These are phyloP conservation scores for Colletotrichum cordylinicola DNA, from an alignment of 2,329 filamentous ascomycete species.

Conservation along the genomic window DNA sequence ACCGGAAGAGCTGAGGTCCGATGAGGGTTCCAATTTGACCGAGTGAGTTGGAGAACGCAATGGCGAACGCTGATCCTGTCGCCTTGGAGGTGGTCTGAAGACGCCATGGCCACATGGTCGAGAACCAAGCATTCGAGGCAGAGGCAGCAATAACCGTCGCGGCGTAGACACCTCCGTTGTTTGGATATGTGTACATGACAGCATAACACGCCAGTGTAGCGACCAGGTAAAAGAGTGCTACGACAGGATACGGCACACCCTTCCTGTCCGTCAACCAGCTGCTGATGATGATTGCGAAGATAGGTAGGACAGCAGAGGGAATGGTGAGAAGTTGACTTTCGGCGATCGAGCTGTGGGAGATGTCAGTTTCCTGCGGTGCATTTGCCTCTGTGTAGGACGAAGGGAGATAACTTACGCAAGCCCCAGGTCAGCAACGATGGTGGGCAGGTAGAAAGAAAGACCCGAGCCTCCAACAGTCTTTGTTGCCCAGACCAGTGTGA, in stretches of 20 bases:
- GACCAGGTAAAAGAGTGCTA: background rate
- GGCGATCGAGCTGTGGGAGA: background rate
- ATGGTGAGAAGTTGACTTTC: background rate
- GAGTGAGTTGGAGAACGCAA: conserved; percentile 55
- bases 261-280: background rate
- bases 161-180: conserved; percentile 50
- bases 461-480: conserved; percentile 45
- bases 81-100: conserved; percentile 50
- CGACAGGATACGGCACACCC: background rate
- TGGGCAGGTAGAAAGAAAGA: conserved; percentile 25
- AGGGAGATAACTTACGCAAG: conserved; percentile 26
- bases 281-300: background rate
- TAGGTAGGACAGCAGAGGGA: background rate
- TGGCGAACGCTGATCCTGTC: conserved; percentile 54
- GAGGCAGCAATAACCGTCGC: conserved; percentile 50
- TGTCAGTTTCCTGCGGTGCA: background rate
- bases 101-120: conserved; percentile 58
- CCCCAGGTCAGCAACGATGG: conserved; percentile 32
- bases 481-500: background rate
- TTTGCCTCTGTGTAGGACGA: background rate
- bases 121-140: conserved; percentile 47
- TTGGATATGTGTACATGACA: conserved; percentile 50
- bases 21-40: conserved; percentile 54
- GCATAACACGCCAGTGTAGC: conserved; percentile 32
- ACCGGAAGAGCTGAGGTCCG: conserved; percentile 40